A percentile compares a stretch with the other conserved stretches of the same genome.
phyloP scores from a whole-genome alignment of 2,329 filamentous ascomycete genomes.

The Lasiodiplodia theobromae region DNA sequence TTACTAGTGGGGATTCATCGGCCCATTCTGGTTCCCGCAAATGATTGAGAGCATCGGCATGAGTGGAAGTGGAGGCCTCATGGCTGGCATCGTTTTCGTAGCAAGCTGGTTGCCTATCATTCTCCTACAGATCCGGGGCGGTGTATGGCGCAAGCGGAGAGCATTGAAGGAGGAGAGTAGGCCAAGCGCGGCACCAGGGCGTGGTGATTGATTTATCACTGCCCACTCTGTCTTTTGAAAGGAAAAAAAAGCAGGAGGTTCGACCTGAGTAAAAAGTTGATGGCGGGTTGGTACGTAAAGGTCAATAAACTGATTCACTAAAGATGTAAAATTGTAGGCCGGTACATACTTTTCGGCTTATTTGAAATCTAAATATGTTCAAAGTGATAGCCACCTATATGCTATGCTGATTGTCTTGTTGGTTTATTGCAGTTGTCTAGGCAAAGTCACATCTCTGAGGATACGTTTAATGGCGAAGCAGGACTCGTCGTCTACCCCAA shows the following conservation, averaged over 20 bases:
- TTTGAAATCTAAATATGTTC: background rate
- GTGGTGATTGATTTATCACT: constrained; percentile 15
- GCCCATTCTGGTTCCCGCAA: constrained; percentile 51
- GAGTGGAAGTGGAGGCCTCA: constrained; percentile 47
- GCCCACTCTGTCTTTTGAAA: background rate
- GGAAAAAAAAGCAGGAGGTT: background rate
- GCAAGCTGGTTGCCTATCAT: constrained; percentile 37
- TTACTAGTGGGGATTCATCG: constrained; percentile 49
- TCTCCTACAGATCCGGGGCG: constrained; percentile 33
- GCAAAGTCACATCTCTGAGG: background rate
- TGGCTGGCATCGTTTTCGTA: constrained; percentile 40
- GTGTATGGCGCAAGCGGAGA: constrained; percentile 21
- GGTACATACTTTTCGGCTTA: background rate
- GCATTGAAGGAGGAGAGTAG: constrained; percentile 13
- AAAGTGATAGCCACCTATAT: background rate
- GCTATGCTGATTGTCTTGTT: background rate
- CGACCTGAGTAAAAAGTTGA: background rate
- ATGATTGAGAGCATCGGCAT: constrained; percentile 49
- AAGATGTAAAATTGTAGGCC: background rate
- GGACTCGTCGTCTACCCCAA: background rate
- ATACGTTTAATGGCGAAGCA: background rate
- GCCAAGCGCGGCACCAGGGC: background rate
- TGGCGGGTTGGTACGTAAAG: background rate
- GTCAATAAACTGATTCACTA: background rate
- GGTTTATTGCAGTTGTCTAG: constrained; percentile 1